phyloP scores from a whole-genome alignment of 306 rosid genomes.

The Hippophae gyantsensis region DNA sequence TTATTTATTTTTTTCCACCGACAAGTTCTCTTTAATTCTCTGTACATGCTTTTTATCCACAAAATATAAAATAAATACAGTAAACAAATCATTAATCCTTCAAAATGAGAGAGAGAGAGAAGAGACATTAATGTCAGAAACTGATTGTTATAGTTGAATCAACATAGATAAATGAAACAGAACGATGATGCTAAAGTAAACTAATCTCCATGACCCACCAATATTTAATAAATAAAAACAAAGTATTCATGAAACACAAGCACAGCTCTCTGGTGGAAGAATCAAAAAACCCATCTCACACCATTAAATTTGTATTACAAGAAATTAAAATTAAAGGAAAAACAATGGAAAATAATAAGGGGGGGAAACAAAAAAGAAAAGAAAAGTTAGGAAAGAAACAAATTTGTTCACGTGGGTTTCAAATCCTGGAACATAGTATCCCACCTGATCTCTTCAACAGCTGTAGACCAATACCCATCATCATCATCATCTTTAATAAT shows the following conservation, averaged over 20 bases:
- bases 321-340: not conserved
- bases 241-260: constrained; percentile 10
- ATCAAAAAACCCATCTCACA: constrained; percentile 58
- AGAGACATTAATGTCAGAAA: not conserved
- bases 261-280: constrained; percentile 49
- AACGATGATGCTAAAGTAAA: constrained; percentile 31
- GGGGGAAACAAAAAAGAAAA: not conserved
- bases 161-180: constrained; percentile 27
- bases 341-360: too few species aligned
- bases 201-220: constrained; percentile 47
- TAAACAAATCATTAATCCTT: too few species aligned
- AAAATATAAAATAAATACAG: too few species aligned
- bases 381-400: too few species aligned
- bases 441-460: constrained; percentile 85
- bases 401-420: constrained; percentile 53
- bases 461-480: constrained; percentile 62
- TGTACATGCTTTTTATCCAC: too few species aligned
- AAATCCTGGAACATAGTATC: constrained; percentile 83
- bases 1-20: too few species aligned
- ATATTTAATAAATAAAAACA: not conserved
- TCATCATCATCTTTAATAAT: constrained; percentile 17
- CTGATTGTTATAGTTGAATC: not conserved
- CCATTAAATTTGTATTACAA: constrained; percentile 28
- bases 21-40: too few species aligned
- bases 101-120: not conserved